These are phyloP conservation scores for Penicillium sp. DNA, from an alignment of 2,329 filamentous ascomycete species.

Conservation along the genomic window DNA sequence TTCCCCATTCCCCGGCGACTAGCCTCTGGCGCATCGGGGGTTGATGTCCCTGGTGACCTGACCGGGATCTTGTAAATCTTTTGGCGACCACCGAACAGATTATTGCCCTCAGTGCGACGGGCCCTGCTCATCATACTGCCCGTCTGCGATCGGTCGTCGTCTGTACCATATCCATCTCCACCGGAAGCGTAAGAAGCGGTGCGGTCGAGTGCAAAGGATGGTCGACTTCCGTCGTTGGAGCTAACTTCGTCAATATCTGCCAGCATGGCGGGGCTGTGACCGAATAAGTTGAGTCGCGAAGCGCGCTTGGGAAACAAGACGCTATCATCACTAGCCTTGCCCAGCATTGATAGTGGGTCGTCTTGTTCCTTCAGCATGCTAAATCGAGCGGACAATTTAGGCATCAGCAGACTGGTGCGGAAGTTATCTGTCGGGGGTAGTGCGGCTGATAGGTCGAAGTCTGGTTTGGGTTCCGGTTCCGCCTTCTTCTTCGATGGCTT, in stretches of 20 bases:
- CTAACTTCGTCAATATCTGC: slow-evolving; percentile 85
- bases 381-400: slow-evolving; percentile 84
- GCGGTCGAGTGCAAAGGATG: slow-evolving; percentile 52
- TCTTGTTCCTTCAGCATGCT: slow-evolving; percentile 95
- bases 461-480: slow-evolving; percentile 50
- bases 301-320: slow-evolving; percentile 74
- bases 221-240: slow-evolving; percentile 58
- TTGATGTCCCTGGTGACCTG: slow-evolving; percentile 32
- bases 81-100: slow-evolving; percentile 86
- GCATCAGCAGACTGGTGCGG: slow-evolving; percentile 90
- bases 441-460: slow-evolving; percentile 66
- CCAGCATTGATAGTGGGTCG: slow-evolving; percentile 76
- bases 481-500: slow-evolving; percentile 43
- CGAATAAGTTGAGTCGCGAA: slow-evolving; percentile 67
- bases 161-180: slow-evolving; percentile 51
- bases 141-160: slow-evolving; percentile 53
- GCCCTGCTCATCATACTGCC: slow-evolving; percentile 75
- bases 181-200: slow-evolving; percentile 57
- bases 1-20: slow-evolving; percentile 46
- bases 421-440: slow-evolving; percentile 82
- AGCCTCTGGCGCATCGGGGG: slow-evolving; percentile 24
- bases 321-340: slow-evolving; percentile 91
- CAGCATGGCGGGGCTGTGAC: slow-evolving; percentile 52
- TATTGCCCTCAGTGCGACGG: slow-evolving; percentile 79
- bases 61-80: slow-evolving; percentile 82